Conservation (phyloP, 1,139 yeast genomes). For the Insectozyma bohioensis region DNA sequence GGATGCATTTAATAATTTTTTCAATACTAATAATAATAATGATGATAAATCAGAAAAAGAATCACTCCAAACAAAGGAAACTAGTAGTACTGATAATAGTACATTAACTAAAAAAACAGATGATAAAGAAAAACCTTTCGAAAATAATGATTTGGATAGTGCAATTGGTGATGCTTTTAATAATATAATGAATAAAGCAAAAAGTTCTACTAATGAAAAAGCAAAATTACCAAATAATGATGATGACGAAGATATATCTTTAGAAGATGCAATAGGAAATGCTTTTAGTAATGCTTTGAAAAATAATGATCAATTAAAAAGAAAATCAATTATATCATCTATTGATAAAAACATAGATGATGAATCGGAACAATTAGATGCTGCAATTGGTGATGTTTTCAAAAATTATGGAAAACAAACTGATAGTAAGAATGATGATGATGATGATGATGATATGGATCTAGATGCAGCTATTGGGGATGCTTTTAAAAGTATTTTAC, state of each 20-base stretch:
- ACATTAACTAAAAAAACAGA: too few species aligned
- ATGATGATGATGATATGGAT: slow-evolving; percentile 13
- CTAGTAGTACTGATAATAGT: slow-evolving; percentile 4
- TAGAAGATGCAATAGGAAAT: slow-evolving; percentile 26
- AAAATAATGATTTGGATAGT: slow-evolving; percentile 19
- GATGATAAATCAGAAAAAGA: not conserved
- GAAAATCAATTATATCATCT: not conserved
- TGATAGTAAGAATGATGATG: not conserved
- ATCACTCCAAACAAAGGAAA: slow-evolving; percentile 13
- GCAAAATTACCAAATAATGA: slow-evolving; percentile 2
- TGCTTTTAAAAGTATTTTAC: slow-evolving; percentile 17
- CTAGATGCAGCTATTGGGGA: slow-evolving; percentile 15
- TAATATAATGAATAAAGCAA: slow-evolving; percentile 4
- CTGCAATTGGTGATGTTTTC: not conserved
- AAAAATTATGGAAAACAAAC: not conserved
- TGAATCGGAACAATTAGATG: not conserved
- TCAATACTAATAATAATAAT: too few species aligned
- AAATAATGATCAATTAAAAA: slow-evolving; percentile 3
- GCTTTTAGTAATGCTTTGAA: slow-evolving; percentile 15
- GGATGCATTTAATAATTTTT: slow-evolving; percentile 21
- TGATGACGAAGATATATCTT: slow-evolving; percentile 14
- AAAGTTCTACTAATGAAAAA: not conserved
- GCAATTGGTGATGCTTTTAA: slow-evolving; percentile 27
- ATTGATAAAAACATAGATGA: not conserved
- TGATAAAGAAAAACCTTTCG: too few species aligned